Evolutionary conservation across 768 basidiomycete genomes (phyloP), one percentile per base, ranked within the genome.

Genomic region (Cystofilobasidium capitatum): DNA sequence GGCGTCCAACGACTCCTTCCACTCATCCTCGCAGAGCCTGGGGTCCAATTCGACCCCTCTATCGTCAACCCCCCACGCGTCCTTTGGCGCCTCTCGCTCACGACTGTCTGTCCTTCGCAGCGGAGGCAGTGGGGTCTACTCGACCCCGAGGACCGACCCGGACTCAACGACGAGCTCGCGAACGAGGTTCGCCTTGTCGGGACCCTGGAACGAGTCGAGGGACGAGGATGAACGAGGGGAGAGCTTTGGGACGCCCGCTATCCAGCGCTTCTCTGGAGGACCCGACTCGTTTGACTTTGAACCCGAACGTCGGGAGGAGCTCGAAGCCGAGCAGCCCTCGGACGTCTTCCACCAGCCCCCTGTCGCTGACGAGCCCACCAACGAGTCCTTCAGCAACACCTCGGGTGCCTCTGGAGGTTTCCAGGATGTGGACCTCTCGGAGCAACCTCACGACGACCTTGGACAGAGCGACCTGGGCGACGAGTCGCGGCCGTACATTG

Each of bases 21-120:
- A 26, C 51, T 55, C 51, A 31, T 31, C 51, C 8, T n/a, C 17
- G 13, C 10, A 31, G 3, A 55, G 51, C 31, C 29, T 55, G 3
- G 5, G 17, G 6, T 33, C 29, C 51, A 55, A 31, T 2, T 55
- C 51, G 29, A 54, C 51, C 8, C 63, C 63, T 0, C 39, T 54
- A 10, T 40, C 63, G 16, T 64, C 63, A 37, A 64, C 63, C 8
- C 63, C 63, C 14, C 63, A 39, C 24, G 37, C 63, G 20, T 54
- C 51, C 36, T 37, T 31, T 22, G 49, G 40, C 39, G 24, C 26
- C 33, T 37, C 37, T 1, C 47, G 24, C 33, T 54, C 63, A 20
- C 37, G 49, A 9, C 40, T 42, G 8, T 64, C 63, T 12, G 51
- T 39, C 1, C 24, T 37, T 37, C 40, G 37, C 26, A 54, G 54